Evolutionary conservation across 768 basidiomycete genomes (phyloP).

Genomic region (Cystofilobasidium macerans): DNA sequence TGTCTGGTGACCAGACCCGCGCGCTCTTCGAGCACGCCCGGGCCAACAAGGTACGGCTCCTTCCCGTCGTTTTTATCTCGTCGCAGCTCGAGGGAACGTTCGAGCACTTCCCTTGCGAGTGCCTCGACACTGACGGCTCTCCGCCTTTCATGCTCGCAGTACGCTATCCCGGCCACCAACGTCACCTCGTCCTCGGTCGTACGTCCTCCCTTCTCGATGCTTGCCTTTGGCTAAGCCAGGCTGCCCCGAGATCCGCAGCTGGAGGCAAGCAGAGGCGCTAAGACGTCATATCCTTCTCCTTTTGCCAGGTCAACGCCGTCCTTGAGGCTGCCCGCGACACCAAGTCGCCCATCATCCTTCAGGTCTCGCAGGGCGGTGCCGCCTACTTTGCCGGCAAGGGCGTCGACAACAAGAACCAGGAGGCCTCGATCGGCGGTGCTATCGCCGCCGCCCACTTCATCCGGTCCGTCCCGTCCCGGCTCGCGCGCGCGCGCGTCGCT

Average conservation of each 20-base stretch:
- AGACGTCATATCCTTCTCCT: not conserved
- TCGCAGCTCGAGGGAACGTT: too few species aligned
- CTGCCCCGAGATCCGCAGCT: too few species aligned
- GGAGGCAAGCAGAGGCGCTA: too few species aligned
- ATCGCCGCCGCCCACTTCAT: slow-evolving; percentile 84
- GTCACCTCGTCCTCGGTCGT: slow-evolving; percentile 91
- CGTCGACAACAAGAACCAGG: slow-evolving; percentile 73
- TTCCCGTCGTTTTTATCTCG: not conserved
- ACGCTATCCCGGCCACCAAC: slow-evolving; percentile 43
- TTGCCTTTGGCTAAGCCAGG: not conserved
- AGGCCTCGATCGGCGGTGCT: slow-evolving; percentile 89
- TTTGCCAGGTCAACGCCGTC: slow-evolving; percentile 54
- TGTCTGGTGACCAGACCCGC: slow-evolving; percentile 89
- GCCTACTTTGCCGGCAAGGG: slow-evolving; percentile 97
- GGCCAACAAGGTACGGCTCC: slow-evolving; percentile 58
- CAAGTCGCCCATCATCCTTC: slow-evolving; percentile 95
- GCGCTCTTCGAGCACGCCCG: slow-evolving; percentile 93
- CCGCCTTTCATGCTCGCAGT: slow-evolving; percentile 2
- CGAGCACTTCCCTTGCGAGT: not conserved
- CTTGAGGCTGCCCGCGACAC: slow-evolving; percentile 93
- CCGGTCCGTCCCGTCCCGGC: slow-evolving; percentile 38
- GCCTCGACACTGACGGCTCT: not conserved
- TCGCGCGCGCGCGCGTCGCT: too few species aligned
- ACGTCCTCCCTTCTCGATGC: slow-evolving; percentile 33
- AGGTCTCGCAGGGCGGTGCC: slow-evolving; percentile 91